Evolutionary conservation across 1,284 basidiomycete species (phyloP), one percentile per base, ranked within the genome.

Genomic region (Coriolopsis trogii): DNA sequence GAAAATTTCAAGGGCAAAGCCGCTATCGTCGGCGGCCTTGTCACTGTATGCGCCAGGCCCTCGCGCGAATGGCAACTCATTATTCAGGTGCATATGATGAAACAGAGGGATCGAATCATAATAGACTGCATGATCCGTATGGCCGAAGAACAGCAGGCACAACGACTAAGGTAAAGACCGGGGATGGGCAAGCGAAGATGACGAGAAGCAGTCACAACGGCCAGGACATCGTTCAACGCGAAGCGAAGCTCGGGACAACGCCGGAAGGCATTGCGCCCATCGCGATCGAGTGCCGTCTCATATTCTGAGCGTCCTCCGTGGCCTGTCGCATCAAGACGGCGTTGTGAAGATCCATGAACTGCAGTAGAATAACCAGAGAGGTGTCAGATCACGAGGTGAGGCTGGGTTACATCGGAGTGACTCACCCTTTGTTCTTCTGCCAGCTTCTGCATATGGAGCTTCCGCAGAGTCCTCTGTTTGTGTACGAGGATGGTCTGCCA

Each of bases 371-470:
- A n/a, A n/a, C n/a, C n/a, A n/a, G n/a, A n/a, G n/a, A n/a, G n/a
- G n/a, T n/a, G n/a, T n/a, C n/a, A n/a, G n/a, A n/a, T 8, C 33
- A n/a, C 16, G 39, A 18, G 15, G 31, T 23, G 21, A 16, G 24
- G 13, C 9, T 20, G 18, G 1, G 13, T 23, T 13, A 46, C 10
- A 20, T 18, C 8, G 18, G 18, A 18, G 23, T 8, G 7, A 60
- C 74, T 49, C 56, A 85, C 85, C 58, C 72, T 72, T 52, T 79
- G 72, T 60, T 87, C 84, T 59, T 84, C 81, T 15, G 68, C 65
- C 3, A 76, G 58, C 3, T 75, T 80, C 51, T 73, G 71, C 18
- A 70, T 60, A 60, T 83, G 77, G 33, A 82, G 70, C 23, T 76
- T 72, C 47, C 73, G 70, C 34, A 77, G 75, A 4, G 70, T 74